These are phyloP conservation scores for Fusarium falciforme DNA, from an alignment of 2,329 filamentous ascomycete genomes.

Conservation along the genomic window DNA sequence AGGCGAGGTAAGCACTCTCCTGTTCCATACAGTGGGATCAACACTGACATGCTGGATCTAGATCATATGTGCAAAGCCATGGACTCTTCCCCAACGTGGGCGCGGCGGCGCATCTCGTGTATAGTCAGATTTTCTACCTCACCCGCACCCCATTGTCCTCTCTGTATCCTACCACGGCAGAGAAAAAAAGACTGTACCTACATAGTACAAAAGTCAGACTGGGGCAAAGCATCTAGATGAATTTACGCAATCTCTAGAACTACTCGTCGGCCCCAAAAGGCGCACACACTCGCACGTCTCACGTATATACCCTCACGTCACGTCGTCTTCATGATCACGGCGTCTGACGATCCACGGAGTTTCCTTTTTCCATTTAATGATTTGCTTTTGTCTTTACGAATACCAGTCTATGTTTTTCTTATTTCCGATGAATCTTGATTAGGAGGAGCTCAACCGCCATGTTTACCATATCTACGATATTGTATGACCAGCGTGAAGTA, in stretches of 20 bases:
- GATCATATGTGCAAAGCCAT: conserved; percentile 76
- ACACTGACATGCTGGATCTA: conserved; percentile 46
- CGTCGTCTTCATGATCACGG: conserved; percentile 5
- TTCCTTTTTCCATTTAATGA: conserved; percentile 22
- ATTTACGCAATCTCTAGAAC: conserved; percentile 8
- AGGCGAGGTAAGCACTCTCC: conserved; percentile 78
- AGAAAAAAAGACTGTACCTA: conserved; percentile 12
- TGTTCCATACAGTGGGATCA: neutral
- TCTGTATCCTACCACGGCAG: neutral
- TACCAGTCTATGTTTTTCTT: conserved; percentile 5
- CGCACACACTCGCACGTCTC: neutral
- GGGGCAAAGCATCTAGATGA: conserved; percentile 3
- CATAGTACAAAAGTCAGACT: conserved; percentile 20
- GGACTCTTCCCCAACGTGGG: conserved; percentile 73
- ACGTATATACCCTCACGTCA: conserved; percentile 22
- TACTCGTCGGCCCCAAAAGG: conserved; percentile 9
- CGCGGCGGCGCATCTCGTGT: conserved; percentile 42
- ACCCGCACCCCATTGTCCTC: conserved; percentile 13
- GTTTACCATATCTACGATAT: conserved; percentile 17
- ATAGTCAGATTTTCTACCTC: conserved; percentile 30
- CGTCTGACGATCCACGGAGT: conserved; percentile 13
- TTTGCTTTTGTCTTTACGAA: conserved; percentile 16
- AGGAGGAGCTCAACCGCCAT: neutral
- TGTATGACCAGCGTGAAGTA: conserved; percentile 15
- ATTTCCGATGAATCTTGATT: conserved; percentile 3